Evolutionary conservation across 2,329 filamentous ascomycete species (phyloP).

Genomic region (Sarocladium strictum): DNA sequence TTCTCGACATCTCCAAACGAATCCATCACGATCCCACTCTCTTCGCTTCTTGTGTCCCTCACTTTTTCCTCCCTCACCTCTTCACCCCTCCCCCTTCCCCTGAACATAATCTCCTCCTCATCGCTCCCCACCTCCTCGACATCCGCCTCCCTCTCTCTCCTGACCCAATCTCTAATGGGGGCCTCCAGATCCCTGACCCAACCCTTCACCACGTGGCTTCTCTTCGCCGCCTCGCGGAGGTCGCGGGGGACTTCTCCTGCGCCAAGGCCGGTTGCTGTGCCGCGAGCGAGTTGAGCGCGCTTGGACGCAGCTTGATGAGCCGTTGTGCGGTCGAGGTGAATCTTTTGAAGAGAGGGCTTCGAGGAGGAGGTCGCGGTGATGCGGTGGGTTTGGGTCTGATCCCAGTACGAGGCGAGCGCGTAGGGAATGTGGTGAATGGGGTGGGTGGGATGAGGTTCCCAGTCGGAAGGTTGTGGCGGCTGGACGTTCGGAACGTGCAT

Average conservation of each 20-base stretch:
- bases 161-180: conserved; percentile 48
- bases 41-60: conserved; percentile 65
- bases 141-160: conserved; percentile 38
- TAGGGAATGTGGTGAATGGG: conserved; percentile 76
- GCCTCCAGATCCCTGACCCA: conserved; percentile 81
- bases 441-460: conserved; percentile 76
- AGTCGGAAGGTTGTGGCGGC: conserved; percentile 77
- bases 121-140: conserved; percentile 13
- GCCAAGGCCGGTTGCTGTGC: conserved; percentile 36
- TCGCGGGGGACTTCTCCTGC: conserved; percentile 67
- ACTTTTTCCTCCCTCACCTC: conserved; percentile 57
- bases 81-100: neutral
- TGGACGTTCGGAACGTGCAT: conserved; percentile 80
- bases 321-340: conserved; percentile 40
- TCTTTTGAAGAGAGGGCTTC: conserved; percentile 17
- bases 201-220: conserved; percentile 67
- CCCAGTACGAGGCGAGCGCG: conserved; percentile 83
- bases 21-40: conserved; percentile 67
- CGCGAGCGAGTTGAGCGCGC: conserved; percentile 37
- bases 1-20: conserved; percentile 67
- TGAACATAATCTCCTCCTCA: conserved; percentile 26
- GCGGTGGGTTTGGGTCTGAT: conserved; percentile 34
- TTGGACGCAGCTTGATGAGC: conserved; percentile 36
- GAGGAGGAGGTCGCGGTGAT: conserved; percentile 33
- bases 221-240: conserved; percentile 74